Base-by-base conservation (phyloP, 495 filamentous ascomycete species). In the Achaetomiella virescens region DNA sequence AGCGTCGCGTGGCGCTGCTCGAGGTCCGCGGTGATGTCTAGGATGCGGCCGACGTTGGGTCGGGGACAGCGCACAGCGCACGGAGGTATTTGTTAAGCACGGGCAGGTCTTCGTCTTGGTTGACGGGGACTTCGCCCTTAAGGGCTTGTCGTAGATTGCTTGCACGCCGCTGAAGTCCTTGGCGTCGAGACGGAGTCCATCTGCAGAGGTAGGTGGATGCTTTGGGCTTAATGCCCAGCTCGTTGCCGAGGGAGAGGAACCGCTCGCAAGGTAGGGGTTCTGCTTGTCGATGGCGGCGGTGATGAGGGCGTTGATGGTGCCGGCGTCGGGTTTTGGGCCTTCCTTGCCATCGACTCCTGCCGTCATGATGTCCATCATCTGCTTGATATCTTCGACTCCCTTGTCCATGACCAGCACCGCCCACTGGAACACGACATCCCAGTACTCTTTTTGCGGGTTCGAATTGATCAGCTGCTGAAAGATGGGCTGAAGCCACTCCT, bases 351-450 rank as follows among this genome's bases (percentile, higher is more conserved):
- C 40, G 17, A n/a, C 31, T 15, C 27, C 12, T 35, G 41, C 10
- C 31, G 64, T 58, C 76, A 89, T 85, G 44, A 85, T 75, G 6
- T 76, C 60, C 52, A 91, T 75, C 77, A 89, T 87, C 44, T 79
- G 74, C 48, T 82, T 82, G 29, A 95, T 75, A 43, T 85, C 83
- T 59, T 87, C 81, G 6, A 86, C 82, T 11, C 82, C 81, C 64
- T 81, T 86, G 9, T 84, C 85, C 57, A 85, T 80, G 35, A 70
- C 66, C 12, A 84, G 77, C 12, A 85, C 86, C 24, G 88, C 83
- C 87, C 88, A 95, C 45, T 87, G 80, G 40, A 96, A 77, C 7
- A 85, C 71, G 29, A 85, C 76, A 59, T 91, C 83, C 80, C 86
- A 87, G n/a, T 64, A 68, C 22, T 77, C 70, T 36, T 86, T 79